phyloP scores from a whole-genome alignment of 495 filamentous ascomycete species.

The Pyrenopolyporus hunteri region DNA sequence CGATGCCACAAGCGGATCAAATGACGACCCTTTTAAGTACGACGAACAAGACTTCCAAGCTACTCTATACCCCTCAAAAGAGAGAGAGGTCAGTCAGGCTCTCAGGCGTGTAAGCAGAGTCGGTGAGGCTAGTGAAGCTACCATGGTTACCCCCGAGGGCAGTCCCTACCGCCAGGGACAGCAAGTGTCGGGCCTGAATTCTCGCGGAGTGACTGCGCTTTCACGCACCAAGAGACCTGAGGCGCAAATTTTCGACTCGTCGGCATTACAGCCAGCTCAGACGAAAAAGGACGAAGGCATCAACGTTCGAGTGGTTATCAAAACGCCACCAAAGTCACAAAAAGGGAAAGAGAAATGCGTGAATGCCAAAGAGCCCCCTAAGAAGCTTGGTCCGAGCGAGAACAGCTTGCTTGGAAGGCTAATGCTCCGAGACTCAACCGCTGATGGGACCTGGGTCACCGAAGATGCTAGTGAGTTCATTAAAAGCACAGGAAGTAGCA shows the following conservation, averaged over 20 bases:
- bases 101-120: constrained; percentile 21
- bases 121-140: neutral
- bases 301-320: neutral
- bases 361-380: too few species aligned
- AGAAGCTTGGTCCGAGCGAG: too few species aligned
- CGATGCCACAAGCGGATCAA: neutral
- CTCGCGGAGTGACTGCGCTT: neutral
- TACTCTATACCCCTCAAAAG: constrained; percentile 7
- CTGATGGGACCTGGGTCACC: constrained; percentile 36
- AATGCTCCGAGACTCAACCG: neutral
- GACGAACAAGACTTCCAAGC: constrained; percentile 4
- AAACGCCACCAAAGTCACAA: neutral
- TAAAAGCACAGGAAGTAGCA: constrained; percentile 39
- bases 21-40: constrained; percentile 18
- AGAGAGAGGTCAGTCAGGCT: constrained; percentile 32
- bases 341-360: neutral
- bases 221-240: neutral
- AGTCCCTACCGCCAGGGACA: neutral
- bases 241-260: neutral
- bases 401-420: neutral
- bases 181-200: neutral
- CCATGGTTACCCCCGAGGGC: constrained; percentile 1
- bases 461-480: constrained; percentile 6
- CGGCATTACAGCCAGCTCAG: neutral
- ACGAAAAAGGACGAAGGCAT: neutral